Evolutionary conservation across 306 rosid genomes (phyloP).

Genomic region (Pyrus bretschneideri): DNA sequence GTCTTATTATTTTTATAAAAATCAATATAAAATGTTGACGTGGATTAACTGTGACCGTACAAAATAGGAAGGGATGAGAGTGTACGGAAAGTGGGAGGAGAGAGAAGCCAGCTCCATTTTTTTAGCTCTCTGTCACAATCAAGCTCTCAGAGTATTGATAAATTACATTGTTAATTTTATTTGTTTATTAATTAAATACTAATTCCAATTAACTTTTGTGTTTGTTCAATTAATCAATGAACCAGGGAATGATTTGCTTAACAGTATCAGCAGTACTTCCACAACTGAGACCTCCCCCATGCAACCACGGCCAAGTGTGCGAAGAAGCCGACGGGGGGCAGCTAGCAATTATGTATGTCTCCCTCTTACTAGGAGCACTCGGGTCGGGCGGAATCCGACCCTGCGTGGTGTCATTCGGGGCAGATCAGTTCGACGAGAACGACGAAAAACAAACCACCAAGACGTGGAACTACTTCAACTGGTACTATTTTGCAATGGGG

Average conservation of each 20-base stretch:
- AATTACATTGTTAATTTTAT: background rate
- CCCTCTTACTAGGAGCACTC: conserved; percentile 52
- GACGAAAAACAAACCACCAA: conserved; percentile 58
- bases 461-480: conserved; percentile 85
- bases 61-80: too few species aligned
- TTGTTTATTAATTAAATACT: background rate
- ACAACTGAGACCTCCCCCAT: conserved; percentile 66
- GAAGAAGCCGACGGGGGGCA: conserved; percentile 56
- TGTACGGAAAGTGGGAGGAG: too few species aligned
- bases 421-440: conserved; percentile 76
- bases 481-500: conserved; percentile 96
- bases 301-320: conserved; percentile 48
- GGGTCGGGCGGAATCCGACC: conserved; percentile 99
- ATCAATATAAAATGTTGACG: too few species aligned
- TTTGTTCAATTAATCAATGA: background rate
- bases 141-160: background rate
- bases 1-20: too few species aligned
- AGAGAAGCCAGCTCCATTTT: too few species aligned
- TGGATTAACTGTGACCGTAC: too few species aligned
- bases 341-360: conserved; percentile 43
- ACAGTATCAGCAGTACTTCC: conserved; percentile 78
- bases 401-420: conserved; percentile 91
- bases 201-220: background rate
- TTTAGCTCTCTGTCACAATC: background rate
- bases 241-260: conserved; percentile 71